These are phyloP conservation scores for Ogataea nitratoaversa DNA, from an alignment of 805 yeast species.

Conservation along the genomic window DNA sequence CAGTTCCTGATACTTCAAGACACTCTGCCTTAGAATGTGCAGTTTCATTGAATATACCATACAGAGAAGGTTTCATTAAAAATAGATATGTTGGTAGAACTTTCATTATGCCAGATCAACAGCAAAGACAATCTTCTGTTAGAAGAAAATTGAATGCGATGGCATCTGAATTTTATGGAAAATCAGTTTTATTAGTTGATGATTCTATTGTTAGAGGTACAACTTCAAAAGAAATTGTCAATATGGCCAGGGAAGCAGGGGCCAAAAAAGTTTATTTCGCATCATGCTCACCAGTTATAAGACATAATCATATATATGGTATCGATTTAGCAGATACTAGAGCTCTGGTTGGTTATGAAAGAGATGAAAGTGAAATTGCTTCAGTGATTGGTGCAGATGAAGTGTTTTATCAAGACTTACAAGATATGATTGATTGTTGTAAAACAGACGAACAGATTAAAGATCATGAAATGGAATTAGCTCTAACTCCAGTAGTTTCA, in stretches of 20 bases:
- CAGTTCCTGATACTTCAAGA: constrained; percentile 98
- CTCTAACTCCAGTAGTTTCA: constrained; percentile 33
- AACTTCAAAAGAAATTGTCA: constrained; percentile 91
- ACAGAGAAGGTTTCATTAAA: constrained; percentile 95
- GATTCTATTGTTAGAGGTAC: constrained; percentile 98
- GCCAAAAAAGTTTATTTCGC: constrained; percentile 95
- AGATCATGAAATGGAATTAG: constrained; percentile 30
- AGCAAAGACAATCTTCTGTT: constrained; percentile 88
- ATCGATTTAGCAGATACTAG: constrained; percentile 94
- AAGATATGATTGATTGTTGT: constrained; percentile 82
- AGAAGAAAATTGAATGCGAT: constrained; percentile 94
- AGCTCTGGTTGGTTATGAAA: constrained; percentile 85
- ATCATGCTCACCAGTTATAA: constrained; percentile 96
- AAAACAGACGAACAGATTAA: constrained; percentile 29
- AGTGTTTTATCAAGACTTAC: constrained; percentile 82
- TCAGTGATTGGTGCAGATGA: constrained; percentile 81
- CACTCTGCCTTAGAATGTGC: constrained; percentile 93
- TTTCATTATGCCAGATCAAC: constrained; percentile 97
- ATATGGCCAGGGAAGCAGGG: constrained; percentile 99
- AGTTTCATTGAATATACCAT: constrained; percentile 71
- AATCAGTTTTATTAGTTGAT: constrained; percentile 86
- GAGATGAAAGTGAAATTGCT: constrained; percentile 72
- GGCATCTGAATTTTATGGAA: constrained; percentile 84
- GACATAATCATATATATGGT: constrained; percentile 94
- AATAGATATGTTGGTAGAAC: constrained; percentile 97